These are phyloP conservation scores for Aureobasidium sp. DNA, from an alignment of 2,329 filamentous ascomycete genomes.

Conservation along the genomic window DNA sequence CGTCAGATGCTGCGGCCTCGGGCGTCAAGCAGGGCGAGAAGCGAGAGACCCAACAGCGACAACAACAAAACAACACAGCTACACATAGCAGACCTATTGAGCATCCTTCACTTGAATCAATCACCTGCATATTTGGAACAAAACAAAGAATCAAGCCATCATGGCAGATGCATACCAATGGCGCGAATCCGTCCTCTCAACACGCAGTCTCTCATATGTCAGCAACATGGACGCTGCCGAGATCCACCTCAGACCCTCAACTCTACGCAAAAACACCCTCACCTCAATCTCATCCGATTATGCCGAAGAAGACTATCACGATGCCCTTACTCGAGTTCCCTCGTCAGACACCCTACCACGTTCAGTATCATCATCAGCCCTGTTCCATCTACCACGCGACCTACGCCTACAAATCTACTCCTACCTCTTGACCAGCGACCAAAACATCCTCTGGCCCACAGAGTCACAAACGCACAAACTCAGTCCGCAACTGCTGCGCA, in stretches of 20 bases:
- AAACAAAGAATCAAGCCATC: background rate
- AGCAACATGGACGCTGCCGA: conserved; percentile 22
- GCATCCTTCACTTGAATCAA: background rate
- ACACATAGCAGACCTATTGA: background rate
- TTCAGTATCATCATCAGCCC: conserved; percentile 26
- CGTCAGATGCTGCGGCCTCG: background rate
- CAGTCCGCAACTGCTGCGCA: conserved; percentile 28
- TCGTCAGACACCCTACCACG: background rate
- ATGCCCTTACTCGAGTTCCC: conserved; percentile 17
- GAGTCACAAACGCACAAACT: conserved; percentile 19
- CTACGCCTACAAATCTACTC: conserved; percentile 31
- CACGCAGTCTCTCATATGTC: conserved; percentile 30
- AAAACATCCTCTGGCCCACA: conserved; percentile 28
- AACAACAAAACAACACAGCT: background rate
- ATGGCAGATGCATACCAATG: conserved; percentile 19
- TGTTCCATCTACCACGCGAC: conserved; percentile 32
- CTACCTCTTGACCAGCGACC: conserved; percentile 26
- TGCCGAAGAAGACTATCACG: conserved; percentile 20
- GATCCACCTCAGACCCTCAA: background rate
- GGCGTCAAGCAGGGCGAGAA: background rate
- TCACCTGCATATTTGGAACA: background rate
- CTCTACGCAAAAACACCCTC: conserved; percentile 23
- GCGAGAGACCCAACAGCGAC: background rate
- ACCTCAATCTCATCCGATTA: conserved; percentile 17
- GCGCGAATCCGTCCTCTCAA: conserved; percentile 30